Evolutionary conservation across 2,329 filamentous ascomycete genomes (phyloP), one percentile per base, ranked within the genome.

Genomic region (Penicillium rolfsii): DNA sequence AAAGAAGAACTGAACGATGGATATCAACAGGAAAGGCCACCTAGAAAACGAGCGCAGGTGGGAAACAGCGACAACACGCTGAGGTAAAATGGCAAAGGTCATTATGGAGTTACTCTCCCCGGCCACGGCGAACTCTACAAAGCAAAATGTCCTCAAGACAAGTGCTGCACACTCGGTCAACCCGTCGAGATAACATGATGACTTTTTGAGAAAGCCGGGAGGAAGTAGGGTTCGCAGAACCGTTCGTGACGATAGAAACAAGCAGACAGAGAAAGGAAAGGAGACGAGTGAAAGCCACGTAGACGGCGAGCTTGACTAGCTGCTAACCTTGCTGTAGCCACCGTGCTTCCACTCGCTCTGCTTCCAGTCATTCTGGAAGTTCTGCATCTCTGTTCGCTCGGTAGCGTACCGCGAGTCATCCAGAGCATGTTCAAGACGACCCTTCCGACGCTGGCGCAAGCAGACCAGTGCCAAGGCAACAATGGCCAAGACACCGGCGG

Each of bases 361-460:
- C 53, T 71, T 77, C 77, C 77, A 79, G 45, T 74, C 71, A 22
- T 69, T 63, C 64, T 79, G 76, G 68, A 71, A 73, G 60, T 74
- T 74, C 67, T 74, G 70, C 69, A 74, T 75, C 55, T 77, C 75
- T n/a, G 65, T 74, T 46, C 75, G 76, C 56, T 78, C 74, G n/a
- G 64, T 64, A 63, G 67, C 64, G 73, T 79, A 84, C 53, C 79
- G 79, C 67, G 77, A 75, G 62, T 84, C 81, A 43, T 80, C 81
- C 24, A 79, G 57, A 22, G 77, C 78, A 49, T 78, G 76, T 69
- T 85, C 83, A 48, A 78, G 77, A 60, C 80, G 79, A 36, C 83
- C 83, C 62, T 77, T 75, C 59, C 79, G 77, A 59, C 83, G 78
- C 71, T 84, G 82, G 52, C 75, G 77, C 63, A 84, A 66, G 70